Percentiles rank a stretch among this genome's conserved stretches.
These are phyloP conservation scores for Aspergillus tanneri DNA, from an alignment of 2,329 filamentous ascomycete genomes.

Conservation along the genomic window DNA sequence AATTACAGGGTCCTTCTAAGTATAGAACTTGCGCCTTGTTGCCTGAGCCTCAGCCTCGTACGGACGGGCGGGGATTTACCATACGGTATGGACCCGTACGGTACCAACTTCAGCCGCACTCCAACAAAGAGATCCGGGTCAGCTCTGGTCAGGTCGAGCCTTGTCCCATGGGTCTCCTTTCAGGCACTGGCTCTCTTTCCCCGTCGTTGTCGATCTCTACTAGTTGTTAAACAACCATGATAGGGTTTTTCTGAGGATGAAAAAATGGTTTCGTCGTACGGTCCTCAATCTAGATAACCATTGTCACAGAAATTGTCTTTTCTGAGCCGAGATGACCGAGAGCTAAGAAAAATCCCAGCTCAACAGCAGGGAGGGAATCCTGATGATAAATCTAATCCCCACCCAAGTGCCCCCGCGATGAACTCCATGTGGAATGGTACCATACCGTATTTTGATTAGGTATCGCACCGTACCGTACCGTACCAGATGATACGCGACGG, in stretches of 20 bases:
- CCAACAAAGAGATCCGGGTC: conserved; percentile 12
- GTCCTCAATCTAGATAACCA: too few relatives aligned
- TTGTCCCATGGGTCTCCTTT: conserved; percentile 12
- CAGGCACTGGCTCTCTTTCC: too few relatives aligned
- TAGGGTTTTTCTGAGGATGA: too few relatives aligned
- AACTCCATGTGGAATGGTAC: neutral
- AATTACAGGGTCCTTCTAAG: neutral
- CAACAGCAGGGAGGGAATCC: too few relatives aligned
- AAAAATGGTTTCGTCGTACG: too few relatives aligned
- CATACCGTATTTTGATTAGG: neutral
- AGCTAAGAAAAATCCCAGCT: too few relatives aligned
- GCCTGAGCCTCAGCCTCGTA: conserved; percentile 2
- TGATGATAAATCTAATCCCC: too few relatives aligned
- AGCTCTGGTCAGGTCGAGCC: conserved; percentile 13
- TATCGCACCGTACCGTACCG: conserved; percentile 5
- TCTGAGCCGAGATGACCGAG: too few relatives aligned
- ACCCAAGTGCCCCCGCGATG: neutral
- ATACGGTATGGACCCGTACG: conserved; percentile 3
- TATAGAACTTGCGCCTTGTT: conserved; percentile 8
- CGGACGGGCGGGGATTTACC: neutral
- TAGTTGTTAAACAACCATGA: too few relatives aligned
- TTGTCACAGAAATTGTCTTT: too few relatives aligned
- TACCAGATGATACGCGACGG: too few relatives aligned
- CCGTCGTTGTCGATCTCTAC: too few relatives aligned
- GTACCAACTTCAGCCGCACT: conserved; percentile 21